Conservation (phyloP, 495 filamentous ascomycete species). For the Tetracladium marchalianum region DNA sequence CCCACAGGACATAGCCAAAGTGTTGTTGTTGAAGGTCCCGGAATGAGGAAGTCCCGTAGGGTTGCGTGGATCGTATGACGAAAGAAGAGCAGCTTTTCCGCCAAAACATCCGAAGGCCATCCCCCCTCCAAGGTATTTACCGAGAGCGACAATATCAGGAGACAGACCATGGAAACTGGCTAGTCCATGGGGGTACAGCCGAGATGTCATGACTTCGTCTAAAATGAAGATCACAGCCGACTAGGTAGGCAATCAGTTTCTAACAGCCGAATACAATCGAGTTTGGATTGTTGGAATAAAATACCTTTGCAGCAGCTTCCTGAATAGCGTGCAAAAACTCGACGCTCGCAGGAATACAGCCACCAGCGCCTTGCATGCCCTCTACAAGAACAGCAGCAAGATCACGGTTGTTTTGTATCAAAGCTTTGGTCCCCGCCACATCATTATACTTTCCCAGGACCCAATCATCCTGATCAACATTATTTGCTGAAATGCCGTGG, state of each 20-base stretch:
- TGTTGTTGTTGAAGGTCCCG: constrained; percentile 62
- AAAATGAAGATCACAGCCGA: constrained; percentile 38
- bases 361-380: constrained; percentile 45
- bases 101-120: constrained; percentile 54
- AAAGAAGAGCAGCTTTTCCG: constrained; percentile 42
- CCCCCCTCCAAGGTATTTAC: constrained; percentile 54
- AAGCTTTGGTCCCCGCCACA: constrained; percentile 23
- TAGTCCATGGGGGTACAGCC: constrained; percentile 38
- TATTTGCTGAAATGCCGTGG: constrained; percentile 19
- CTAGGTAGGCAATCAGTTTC: no score
- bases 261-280: no score
- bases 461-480: constrained; percentile 31
- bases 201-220: constrained; percentile 56
- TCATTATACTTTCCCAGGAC: constrained; percentile 41
- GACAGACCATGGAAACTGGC: constrained; percentile 28
- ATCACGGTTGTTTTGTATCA: constrained; percentile 20
- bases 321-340: constrained; percentile 33
- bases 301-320: constrained; percentile 23
- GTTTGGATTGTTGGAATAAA: constrained; percentile 8
- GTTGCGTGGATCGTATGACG: constrained; percentile 32
- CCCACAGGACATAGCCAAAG: constrained; percentile 42
- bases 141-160: constrained; percentile 50
- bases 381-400: constrained; percentile 49
- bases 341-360: constrained; percentile 31
- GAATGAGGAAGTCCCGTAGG: constrained; percentile 34